These are phyloP conservation scores for Penicillium sp. DNA, from an alignment of 2,329 filamentous ascomycete species.

Conservation along the genomic window DNA sequence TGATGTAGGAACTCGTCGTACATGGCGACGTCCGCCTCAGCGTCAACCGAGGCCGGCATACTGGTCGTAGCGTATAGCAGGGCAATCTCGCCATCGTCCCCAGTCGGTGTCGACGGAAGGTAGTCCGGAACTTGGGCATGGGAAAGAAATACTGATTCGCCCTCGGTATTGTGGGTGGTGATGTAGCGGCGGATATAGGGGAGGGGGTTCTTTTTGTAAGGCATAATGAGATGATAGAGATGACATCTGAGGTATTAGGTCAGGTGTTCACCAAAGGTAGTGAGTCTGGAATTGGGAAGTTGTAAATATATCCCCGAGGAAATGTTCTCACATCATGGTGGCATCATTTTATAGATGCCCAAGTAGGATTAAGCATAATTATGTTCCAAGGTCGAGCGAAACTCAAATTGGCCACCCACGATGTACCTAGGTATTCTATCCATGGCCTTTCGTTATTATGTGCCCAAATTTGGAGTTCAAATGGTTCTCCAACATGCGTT, in stretches of 20 bases:
- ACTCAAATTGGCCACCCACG: background rate
- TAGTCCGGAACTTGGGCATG: conserved; percentile 32
- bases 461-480: conserved; percentile 21
- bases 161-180: conserved; percentile 37
- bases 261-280: background rate
- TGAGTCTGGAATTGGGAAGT: background rate
- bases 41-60: conserved; percentile 25
- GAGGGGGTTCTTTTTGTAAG: conserved; percentile 24
- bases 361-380: background rate
- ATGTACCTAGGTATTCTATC: background rate
- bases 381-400: background rate
- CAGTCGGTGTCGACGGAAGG: conserved; percentile 26
- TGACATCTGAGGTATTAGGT: background rate
- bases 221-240: conserved; percentile 6
- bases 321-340: conserved; percentile 10
- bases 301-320: background rate
- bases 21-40: conserved; percentile 32
- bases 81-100: conserved; percentile 31
- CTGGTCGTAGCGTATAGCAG: conserved; percentile 29
- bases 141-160: conserved; percentile 36
- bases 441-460: conserved; percentile 2
- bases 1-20: conserved; percentile 34
- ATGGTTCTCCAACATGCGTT: conserved; percentile 31
- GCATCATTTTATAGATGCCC: conserved; percentile 2
- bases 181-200: conserved; percentile 37